Base-by-base conservation (phyloP, 371 early-diverging fungal species). In the Rhizopus arrhizus region DNA sequence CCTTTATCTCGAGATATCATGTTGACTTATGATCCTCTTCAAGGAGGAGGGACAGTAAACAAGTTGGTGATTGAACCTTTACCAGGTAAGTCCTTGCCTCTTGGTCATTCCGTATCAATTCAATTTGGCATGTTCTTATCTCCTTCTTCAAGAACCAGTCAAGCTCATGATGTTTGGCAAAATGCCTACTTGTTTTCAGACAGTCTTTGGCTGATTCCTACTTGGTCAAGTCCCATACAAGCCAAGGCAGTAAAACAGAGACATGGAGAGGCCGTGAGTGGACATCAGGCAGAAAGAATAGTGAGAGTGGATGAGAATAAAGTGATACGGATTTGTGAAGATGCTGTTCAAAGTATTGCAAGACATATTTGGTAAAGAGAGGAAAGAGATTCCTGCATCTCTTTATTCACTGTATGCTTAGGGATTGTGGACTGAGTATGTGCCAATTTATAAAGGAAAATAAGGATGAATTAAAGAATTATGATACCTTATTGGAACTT, bases 341-440 rank as follows among this genome's bases (percentile, higher is more conserved):
- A 75, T 62, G 66, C 69, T 10, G 62, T 61, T 12, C 65, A 75
- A 33, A 78, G 74, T 10, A 77, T 81, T 32, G 81, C 74, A 7
- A 42, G 75, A 33, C 81, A 81, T 64, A 62, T 81, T 40, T 81
- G 81, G 73, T 79, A 64, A 16, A 55, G 22, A 38, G 12, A 5
- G 32, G 15, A 40, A 49, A 6, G 29, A 53, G 38, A 47, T 28
- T 13, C 11, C 0, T 6, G 15, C 12, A 53, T 51, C 51, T 54
- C 16, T 22, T 9, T 48, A 29, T 34, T 51, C 10, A 38, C 11
- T 16, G n/a, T 15, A 3, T 34, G 15, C 11, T 4, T 59, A 80
- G 80, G 78, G 81, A 80, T 54, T 75, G 76, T 58, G 77, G 76
- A 15, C 42, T 80, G 15, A 61, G 66, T 2, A 59, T 78, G 70